These are phyloP conservation scores for Aspergillus cavernicola DNA, from an alignment of 495 filamentous ascomycete genomes.

Conservation along the genomic window DNA sequence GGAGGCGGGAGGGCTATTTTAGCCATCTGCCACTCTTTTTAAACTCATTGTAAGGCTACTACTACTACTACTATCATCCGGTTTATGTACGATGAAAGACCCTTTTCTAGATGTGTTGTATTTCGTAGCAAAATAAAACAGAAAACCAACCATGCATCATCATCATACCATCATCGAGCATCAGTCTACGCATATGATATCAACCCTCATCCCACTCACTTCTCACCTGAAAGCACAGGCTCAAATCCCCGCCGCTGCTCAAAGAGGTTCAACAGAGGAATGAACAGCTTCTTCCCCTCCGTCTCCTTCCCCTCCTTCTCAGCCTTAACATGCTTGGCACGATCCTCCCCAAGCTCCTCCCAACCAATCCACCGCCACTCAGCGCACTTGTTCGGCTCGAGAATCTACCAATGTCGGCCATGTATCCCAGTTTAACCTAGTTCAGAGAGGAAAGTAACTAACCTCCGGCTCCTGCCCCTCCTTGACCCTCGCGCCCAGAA, in stretches of 20 bases:
- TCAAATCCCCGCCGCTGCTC: constrained; percentile 7
- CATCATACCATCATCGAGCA: no score
- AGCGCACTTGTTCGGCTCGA: constrained; percentile 16
- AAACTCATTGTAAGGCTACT: no score
- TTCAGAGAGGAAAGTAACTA: background rate
- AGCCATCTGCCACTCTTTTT: no score
- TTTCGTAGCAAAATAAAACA: no score
- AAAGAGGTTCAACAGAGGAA: constrained; percentile 15
- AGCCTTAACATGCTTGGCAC: constrained; percentile 3
- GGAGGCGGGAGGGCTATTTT: no score
- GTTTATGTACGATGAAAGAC: no score
- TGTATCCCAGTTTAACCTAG: background rate
- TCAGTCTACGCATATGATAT: no score
- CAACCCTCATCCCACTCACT: no score
- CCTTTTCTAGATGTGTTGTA: no score
- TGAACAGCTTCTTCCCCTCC: constrained; percentile 11
- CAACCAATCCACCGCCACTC: constrained; percentile 18
- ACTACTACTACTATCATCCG: no score
- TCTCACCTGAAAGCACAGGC: background rate
- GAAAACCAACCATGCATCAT: no score
- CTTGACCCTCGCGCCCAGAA: constrained; percentile 6
- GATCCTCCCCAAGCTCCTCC: constrained; percentile 7
- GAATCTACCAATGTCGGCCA: background rate
- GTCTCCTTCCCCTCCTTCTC: background rate
- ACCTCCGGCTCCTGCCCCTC: constrained; percentile 6